Conservation (phyloP, 176 grass and related monocot genomes). For the Calamus simplicifolius region DNA sequence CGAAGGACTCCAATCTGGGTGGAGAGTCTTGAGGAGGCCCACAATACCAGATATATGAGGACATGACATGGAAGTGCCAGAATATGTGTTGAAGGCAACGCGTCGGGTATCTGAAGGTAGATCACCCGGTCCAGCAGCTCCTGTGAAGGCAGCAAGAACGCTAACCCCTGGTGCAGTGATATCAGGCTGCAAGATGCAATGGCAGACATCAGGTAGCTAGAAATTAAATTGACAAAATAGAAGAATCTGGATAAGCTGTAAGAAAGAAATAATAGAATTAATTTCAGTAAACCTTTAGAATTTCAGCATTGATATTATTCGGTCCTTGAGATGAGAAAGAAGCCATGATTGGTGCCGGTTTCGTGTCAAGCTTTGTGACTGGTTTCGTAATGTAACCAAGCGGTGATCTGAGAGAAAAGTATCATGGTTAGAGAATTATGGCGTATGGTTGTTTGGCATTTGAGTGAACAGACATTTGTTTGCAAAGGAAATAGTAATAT, state of each 20-base stretch:
- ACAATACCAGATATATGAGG: slow-evolving; percentile 51
- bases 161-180: slow-evolving; percentile 51
- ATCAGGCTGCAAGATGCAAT: slow-evolving; percentile 30
- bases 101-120: slow-evolving; percentile 28
- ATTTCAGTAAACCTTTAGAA: slow-evolving; percentile 43
- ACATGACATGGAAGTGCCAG: slow-evolving; percentile 87
- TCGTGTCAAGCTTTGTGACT: slow-evolving; percentile 26
- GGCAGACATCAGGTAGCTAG: background rate
- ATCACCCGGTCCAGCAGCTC: slow-evolving; percentile 10
- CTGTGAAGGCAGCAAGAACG: slow-evolving; percentile 47
- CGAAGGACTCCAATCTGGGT: slow-evolving; percentile 58
- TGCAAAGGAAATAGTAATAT: no score
- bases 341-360: slow-evolving; percentile 56
- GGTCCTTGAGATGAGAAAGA: slow-evolving; percentile 59
- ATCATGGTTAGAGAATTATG: no score
- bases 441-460: no score
- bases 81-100: slow-evolving; percentile 29
- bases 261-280: background rate
- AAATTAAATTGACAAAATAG: background rate
- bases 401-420: slow-evolving; percentile 8
- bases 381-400: slow-evolving; percentile 42
- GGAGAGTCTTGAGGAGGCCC: slow-evolving; percentile 49
- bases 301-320: slow-evolving; percentile 40
- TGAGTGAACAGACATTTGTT: no score
- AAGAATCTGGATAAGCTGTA: background rate